Percentiles rank a stretch among this genome's conserved stretches.
These are phyloP conservation scores for Pseudogymnoascus pannorum DNA, from an alignment of 2,329 filamentous ascomycete genomes.

Conservation along the genomic window DNA sequence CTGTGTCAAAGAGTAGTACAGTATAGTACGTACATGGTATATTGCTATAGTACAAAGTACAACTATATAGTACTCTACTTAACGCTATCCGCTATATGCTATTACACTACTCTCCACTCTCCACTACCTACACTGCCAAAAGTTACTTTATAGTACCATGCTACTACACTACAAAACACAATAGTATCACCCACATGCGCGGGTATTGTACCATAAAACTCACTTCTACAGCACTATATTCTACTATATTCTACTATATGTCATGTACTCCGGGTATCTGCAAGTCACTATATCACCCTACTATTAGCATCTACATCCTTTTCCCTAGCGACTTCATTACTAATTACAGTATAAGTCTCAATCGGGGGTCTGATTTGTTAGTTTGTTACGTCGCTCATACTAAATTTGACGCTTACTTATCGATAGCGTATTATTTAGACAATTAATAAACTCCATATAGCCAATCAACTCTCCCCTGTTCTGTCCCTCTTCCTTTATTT, in stretches of 20 bases:
- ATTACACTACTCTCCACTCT: background rate
- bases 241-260: background rate
- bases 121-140: background rate
- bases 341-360: conserved; percentile 4
- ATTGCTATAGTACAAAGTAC: too few species aligned
- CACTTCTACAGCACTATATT: too few species aligned
- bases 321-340: too few species aligned
- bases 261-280: background rate
- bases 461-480: background rate
- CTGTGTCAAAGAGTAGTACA: background rate
- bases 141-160: background rate
- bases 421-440: background rate
- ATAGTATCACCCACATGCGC: background rate
- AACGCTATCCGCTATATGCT: background rate
- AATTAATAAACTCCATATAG: background rate
- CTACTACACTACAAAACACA: too few species aligned
- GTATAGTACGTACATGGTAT: too few species aligned
- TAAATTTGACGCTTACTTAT: conserved; percentile 6
- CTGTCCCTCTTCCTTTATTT: background rate
- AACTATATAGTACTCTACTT: too few species aligned
- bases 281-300: conserved; percentile 3
- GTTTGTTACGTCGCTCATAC: background rate
- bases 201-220: background rate
- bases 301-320: background rate
- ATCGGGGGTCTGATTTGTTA: background rate